Conservation (phyloP, 2,329 filamentous ascomycete genomes). For the Aureobasidium sp. region DNA sequence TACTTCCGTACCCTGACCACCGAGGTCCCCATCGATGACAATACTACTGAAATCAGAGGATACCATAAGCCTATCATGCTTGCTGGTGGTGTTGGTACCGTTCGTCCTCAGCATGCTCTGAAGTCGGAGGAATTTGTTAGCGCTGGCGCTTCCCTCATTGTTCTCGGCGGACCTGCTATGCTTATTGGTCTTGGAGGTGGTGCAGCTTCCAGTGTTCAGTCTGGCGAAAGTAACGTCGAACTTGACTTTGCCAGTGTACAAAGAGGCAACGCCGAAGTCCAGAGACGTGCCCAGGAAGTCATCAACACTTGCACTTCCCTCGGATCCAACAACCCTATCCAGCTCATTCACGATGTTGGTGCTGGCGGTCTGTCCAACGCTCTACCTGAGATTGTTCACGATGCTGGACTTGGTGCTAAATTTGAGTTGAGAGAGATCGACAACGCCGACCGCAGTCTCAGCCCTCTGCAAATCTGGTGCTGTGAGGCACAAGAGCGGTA, state of each 20-base stretch:
- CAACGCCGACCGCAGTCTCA: conserved; percentile 84
- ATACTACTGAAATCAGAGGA: conserved; percentile 66
- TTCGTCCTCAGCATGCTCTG: conserved; percentile 81
- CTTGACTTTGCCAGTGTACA: conserved; percentile 97
- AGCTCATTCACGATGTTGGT: conserved; percentile 95
- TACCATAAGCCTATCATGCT: conserved; percentile 99
- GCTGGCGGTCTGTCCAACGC: conserved; percentile 83
- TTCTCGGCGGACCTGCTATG: conserved; percentile 94
- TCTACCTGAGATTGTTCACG: conserved; percentile 82
- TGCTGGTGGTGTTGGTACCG: conserved; percentile 88
- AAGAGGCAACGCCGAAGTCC: conserved; percentile 92
- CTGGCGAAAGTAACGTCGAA: conserved; percentile 81
- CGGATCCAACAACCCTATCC: conserved; percentile 79
- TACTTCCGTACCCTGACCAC: conserved; percentile 88
- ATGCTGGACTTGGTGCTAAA: conserved; percentile 80
- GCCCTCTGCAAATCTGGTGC: conserved; percentile 95
- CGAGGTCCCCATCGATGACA: conserved; percentile 54
- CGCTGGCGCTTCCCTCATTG: conserved; percentile 82
- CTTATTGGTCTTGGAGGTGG: conserved; percentile 93
- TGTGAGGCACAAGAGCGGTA: conserved; percentile 96
- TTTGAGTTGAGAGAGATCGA: conserved; percentile 95
- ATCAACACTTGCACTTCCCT: conserved; percentile 89
- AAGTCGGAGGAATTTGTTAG: conserved; percentile 75
- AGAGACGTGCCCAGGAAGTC: conserved; percentile 92
- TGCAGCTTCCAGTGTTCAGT: conserved; percentile 84